Evolutionary conservation across 106 monocot species (phyloP).

Genomic region (Iris macrosiphon): DNA sequence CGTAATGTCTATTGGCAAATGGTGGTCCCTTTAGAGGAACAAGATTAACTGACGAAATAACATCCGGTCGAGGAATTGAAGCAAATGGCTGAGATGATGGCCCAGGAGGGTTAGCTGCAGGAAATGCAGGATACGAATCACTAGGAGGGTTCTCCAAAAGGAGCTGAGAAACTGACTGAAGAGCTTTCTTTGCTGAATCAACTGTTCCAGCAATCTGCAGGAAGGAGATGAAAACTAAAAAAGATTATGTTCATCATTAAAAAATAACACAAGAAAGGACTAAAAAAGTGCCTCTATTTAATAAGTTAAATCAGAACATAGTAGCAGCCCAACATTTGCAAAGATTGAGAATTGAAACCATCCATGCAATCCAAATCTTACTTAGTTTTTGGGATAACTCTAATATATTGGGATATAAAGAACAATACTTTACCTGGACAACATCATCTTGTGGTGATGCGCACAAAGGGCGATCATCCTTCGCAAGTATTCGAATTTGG

Average conservation of each 20-base stretch:
- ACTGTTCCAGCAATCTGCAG: slow-evolving; percentile 28
- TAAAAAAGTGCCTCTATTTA: too few relatives aligned
- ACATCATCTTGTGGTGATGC: slow-evolving; percentile 67
- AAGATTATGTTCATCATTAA: too few relatives aligned
- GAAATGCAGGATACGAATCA: slow-evolving; percentile 41
- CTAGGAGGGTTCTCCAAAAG: slow-evolving; percentile 70
- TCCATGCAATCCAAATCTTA: too few relatives aligned
- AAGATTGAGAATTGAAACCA: too few relatives aligned
- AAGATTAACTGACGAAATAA: slow-evolving; percentile 36
- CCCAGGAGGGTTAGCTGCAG: slow-evolving; percentile 24
- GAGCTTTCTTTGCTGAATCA: slow-evolving; percentile 49
- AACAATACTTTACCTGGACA: slow-evolving; percentile 54
- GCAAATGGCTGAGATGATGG: slow-evolving; percentile 29
- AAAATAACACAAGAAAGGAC: too few relatives aligned
- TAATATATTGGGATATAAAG: too few relatives aligned
- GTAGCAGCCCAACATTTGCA: too few relatives aligned
- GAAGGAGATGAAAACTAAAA: too few relatives aligned
- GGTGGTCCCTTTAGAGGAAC: slow-evolving; percentile 30
- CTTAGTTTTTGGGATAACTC: too few relatives aligned
- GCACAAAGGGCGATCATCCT: slow-evolving; percentile 70
- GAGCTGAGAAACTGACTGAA: slow-evolving; percentile 61
- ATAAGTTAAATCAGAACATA: too few relatives aligned
- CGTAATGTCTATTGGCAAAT: slow-evolving; percentile 38
- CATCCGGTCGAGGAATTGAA: slow-evolving; percentile 27
- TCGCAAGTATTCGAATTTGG: slow-evolving; percentile 68